Evolutionary conservation across 164 flowering plant genomes (phyloP), one percentile per base, ranked within the genome.

Genomic region (Pachysandra terminalis): DNA sequence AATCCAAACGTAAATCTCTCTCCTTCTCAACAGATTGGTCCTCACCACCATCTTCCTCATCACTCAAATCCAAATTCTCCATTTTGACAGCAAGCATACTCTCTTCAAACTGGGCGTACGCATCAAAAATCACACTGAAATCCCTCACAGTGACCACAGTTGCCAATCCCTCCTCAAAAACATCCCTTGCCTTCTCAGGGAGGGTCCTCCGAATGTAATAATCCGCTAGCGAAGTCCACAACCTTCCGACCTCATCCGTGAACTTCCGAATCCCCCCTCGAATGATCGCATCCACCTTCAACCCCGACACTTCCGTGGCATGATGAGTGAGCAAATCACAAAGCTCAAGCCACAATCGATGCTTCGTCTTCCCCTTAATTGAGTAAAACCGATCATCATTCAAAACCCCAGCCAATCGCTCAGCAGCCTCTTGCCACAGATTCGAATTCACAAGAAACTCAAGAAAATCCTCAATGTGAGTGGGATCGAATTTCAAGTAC

Each of bases 181-280:
- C 66, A 76, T 94, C 98, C 77, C 97, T 76, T 0, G 98, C 93
- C 79, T 89, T 94, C 84, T 90, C 96, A 24, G 81, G 77, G 77
- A 90, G 77, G 24, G 81, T 81, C 67, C 95, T 81, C 71, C 96
- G 73, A 10, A 94, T 86, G 68, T 91, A 94, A 75, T 88, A 90
- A 78, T 90, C 97, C 0, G 97, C 97, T 21, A 93, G 81, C 0
- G 97, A 90, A 0, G 98, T 91, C 98, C 98, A 93, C 22, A 93
- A 63, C 82, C 93, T 73, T 59, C 97, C 98, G 21, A 93, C 97
- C 78, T 93, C 96, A 75, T 93, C 91, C 0, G 96, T 93, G 68
- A 87, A 93, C 81, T 93, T 91, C 83, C 88, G 80, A 77, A 93
- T 91, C 69, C 98, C 98, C 10, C 98, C 98, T 24, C 98, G 73